Evolutionary conservation across 257 asterid species (phyloP).

Genomic region (Handroanthus guayacan): DNA sequence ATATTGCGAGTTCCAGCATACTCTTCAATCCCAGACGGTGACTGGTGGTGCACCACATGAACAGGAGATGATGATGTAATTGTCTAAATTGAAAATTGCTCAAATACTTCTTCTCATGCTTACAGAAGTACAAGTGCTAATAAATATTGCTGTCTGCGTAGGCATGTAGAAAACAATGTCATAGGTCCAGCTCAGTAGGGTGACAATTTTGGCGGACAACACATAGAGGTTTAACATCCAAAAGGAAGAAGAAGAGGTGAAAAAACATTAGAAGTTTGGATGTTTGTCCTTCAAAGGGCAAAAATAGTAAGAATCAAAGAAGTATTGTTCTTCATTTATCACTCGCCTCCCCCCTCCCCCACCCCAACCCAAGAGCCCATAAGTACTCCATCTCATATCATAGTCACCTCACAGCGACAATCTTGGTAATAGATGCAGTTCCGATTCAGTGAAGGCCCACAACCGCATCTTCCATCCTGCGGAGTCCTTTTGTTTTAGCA

Average conservation of each 20-base stretch:
- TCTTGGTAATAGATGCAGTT: slow-evolving; percentile 51
- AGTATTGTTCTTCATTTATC: neutral
- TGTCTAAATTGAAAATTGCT: too few relatives aligned
- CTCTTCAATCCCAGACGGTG: too few relatives aligned
- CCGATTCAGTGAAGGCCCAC: slow-evolving; percentile 57
- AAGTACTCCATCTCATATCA: neutral
- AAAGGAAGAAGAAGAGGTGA: neutral
- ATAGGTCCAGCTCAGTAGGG: slow-evolving; percentile 4
- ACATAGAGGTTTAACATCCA: neutral
- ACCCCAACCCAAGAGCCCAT: neutral
- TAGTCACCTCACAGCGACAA: slow-evolving; percentile 45
- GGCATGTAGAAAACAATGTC: neutral
- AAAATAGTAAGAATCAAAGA: neutral
- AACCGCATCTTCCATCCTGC: slow-evolving; percentile 49
- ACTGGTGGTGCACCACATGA: too few relatives aligned
- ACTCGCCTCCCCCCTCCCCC: neutral
- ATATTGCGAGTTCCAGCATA: too few relatives aligned
- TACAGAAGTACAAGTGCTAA: neutral
- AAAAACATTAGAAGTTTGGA: neutral
- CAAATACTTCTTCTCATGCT: too few relatives aligned
- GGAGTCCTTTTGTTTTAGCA: slow-evolving; percentile 45
- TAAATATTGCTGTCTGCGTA: neutral
- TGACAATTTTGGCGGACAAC: slow-evolving; percentile 30
- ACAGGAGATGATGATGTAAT: too few relatives aligned
- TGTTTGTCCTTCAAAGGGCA: slow-evolving; percentile 23